Evolutionary conservation across 1,284 basidiomycete species (phyloP).

Genomic region (Microbotryum lychnidis-dioicae): DNA sequence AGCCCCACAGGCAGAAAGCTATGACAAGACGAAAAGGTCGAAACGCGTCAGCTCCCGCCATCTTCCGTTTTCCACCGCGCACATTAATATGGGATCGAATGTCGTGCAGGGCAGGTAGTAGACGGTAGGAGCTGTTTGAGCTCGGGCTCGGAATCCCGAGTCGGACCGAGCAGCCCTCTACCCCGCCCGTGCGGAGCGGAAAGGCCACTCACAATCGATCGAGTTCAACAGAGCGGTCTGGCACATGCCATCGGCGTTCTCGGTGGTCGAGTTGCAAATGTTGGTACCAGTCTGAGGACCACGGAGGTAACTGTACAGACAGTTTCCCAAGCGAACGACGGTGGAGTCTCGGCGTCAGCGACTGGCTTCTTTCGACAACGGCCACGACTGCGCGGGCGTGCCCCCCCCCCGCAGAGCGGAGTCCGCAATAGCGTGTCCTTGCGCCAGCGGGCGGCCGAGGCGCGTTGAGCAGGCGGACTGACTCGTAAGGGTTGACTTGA

Average conservation of each 20-base stretch:
- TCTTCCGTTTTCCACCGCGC: no score
- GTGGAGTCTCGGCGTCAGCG: no score
- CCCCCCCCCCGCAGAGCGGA: neutral
- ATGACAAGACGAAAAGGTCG: no score
- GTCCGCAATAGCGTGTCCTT: neutral
- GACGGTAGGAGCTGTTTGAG: no score
- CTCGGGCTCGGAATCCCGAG: no score
- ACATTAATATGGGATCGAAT: no score
- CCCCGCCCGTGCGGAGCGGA: no score
- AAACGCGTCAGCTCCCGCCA: no score
- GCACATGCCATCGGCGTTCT: conserved; percentile 53
- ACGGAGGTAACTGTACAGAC: conserved; percentile 5
- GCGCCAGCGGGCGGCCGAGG: neutral
- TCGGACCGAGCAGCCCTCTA: no score
- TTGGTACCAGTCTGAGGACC: conserved; percentile 14
- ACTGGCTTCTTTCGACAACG: no score
- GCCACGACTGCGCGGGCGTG: neutral
- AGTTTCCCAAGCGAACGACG: no score
- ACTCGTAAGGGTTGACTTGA: conserved; percentile 27
- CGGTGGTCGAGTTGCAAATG: conserved; percentile 58
- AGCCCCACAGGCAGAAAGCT: conserved; percentile 26
- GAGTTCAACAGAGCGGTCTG: conserved; percentile 48
- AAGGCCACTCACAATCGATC: conserved; percentile 9
- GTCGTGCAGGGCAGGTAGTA: no score
- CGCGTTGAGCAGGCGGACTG: neutral